Evolutionary conservation across 208 protist genomes (phyloP).

Genomic region (Acanthamoeba culbertsoni): DNA sequence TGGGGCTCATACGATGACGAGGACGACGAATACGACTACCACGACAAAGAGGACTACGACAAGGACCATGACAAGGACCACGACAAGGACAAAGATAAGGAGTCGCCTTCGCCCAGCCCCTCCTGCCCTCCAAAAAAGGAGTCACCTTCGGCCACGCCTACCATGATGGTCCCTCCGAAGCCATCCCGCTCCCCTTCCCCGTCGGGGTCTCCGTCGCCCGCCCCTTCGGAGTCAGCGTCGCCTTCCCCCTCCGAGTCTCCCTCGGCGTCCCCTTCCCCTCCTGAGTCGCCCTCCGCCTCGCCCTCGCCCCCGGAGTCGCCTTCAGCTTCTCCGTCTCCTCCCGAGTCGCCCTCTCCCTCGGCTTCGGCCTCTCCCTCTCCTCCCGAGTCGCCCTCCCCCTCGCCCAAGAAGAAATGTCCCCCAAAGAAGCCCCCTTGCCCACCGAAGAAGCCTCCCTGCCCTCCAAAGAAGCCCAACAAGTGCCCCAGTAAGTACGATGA

Average conservation of each 20-base stretch:
- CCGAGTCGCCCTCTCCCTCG: background rate
- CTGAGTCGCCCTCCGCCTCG: background rate
- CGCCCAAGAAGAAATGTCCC: background rate
- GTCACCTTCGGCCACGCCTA: too few relatives aligned
- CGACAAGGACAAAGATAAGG: too few relatives aligned
- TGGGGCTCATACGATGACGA: too few relatives aligned
- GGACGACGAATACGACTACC: too few relatives aligned
- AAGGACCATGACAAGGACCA: too few relatives aligned
- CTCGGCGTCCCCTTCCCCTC: background rate
- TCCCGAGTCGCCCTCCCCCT: background rate
- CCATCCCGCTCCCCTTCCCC: background rate
- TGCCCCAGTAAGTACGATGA: background rate
- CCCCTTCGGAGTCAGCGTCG: background rate
- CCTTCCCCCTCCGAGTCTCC: background rate
- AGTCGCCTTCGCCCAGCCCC: too few relatives aligned
- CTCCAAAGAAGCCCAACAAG: background rate
- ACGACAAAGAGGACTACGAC: too few relatives aligned
- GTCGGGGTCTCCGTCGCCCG: background rate
- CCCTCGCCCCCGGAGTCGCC: background rate
- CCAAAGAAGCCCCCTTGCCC: background rate
- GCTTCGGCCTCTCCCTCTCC: background rate
- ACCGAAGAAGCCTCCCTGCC: background rate
- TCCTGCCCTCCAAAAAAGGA: too few relatives aligned
- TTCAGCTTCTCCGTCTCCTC: background rate
- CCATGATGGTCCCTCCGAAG: background rate